Conservation (phyloP, 2,329 filamentous ascomycete genomes). For the Venturia aucupariae region DNA sequence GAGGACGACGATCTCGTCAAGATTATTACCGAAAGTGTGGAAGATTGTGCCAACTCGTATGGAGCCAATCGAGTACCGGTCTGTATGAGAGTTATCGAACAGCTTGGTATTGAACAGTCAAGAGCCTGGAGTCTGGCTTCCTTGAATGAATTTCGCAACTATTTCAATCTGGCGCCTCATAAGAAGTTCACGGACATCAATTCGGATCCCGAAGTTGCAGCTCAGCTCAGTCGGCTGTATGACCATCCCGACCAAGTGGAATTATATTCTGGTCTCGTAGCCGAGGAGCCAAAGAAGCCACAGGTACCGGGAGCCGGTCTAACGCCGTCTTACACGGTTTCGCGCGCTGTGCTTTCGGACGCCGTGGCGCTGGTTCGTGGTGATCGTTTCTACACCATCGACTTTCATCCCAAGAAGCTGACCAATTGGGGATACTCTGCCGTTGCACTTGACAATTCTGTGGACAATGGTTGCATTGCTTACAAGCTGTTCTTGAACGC, state of each 20-base stretch:
- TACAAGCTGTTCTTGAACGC: constrained; percentile 75
- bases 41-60: constrained; percentile 59
- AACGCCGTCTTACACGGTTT: constrained; percentile 66
- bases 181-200: constrained; percentile 78
- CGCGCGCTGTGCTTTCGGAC: constrained; percentile 66
- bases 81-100: constrained; percentile 65
- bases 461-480: constrained; percentile 76
- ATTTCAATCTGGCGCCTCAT: constrained; percentile 69
- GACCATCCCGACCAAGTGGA: constrained; percentile 73
- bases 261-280: constrained; percentile 68
- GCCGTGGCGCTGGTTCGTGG: constrained; percentile 70
- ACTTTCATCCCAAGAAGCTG: constrained; percentile 59
- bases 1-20: constrained; percentile 67
- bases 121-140: constrained; percentile 69
- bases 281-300: constrained; percentile 64
- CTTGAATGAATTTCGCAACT: constrained; percentile 76
- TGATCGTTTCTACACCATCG: constrained; percentile 69
- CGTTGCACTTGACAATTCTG: constrained; percentile 58
- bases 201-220: constrained; percentile 60
- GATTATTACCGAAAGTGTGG: constrained; percentile 58
- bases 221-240: constrained; percentile 50
- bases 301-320: constrained; percentile 63
- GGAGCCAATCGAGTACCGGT: constrained; percentile 61
- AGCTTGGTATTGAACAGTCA: constrained; percentile 69
- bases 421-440: constrained; percentile 81